Conservation (phyloP, 345 rosid species). For the Murraya paniculata region DNA sequence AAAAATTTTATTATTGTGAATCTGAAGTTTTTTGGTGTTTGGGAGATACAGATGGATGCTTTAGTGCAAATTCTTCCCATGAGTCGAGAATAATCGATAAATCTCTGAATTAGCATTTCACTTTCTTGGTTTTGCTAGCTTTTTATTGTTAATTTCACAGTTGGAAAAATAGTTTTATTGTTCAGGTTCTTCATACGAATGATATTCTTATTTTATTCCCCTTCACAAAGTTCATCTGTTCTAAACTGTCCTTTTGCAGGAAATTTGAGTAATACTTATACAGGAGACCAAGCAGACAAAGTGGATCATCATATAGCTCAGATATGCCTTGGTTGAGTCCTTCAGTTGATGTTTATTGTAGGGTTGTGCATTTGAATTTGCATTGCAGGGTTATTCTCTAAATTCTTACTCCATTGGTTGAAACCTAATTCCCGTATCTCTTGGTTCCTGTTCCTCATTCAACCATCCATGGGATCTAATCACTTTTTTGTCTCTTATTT, state of each 20-base stretch:
- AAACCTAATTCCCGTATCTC: constrained; percentile 1
- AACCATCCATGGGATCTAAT: constrained; percentile 45
- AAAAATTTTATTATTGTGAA: not conserved
- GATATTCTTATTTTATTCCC: not conserved
- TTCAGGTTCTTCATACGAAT: not conserved
- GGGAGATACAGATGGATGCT: not conserved
- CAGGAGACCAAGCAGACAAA: constrained; percentile 9
- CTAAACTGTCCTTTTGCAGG: constrained; percentile 9
- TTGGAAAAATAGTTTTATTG: not conserved
- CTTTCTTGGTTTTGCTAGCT: not conserved
- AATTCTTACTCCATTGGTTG: constrained; percentile 10
- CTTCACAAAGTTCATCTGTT: not conserved
- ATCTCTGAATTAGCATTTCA: not conserved
- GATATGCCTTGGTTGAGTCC: constrained; percentile 65
- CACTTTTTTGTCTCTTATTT: constrained; percentile 31
- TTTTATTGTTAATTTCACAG: not conserved
- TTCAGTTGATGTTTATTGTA: constrained; percentile 54
- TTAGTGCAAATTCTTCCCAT: not conserved
- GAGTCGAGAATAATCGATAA: not conserved
- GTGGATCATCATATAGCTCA: constrained; percentile 13
- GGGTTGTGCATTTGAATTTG: constrained; percentile 59
- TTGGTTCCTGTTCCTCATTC: not conserved
- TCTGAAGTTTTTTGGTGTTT: not conserved
- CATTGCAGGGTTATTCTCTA: constrained; percentile 90
- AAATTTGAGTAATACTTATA: constrained; percentile 3